Percentiles rank a stretch among this genome's conserved stretches.
Evolutionary conservation across 768 basidiomycete genomes (phyloP).

Genomic region (Termitomyces titanicus): DNA sequence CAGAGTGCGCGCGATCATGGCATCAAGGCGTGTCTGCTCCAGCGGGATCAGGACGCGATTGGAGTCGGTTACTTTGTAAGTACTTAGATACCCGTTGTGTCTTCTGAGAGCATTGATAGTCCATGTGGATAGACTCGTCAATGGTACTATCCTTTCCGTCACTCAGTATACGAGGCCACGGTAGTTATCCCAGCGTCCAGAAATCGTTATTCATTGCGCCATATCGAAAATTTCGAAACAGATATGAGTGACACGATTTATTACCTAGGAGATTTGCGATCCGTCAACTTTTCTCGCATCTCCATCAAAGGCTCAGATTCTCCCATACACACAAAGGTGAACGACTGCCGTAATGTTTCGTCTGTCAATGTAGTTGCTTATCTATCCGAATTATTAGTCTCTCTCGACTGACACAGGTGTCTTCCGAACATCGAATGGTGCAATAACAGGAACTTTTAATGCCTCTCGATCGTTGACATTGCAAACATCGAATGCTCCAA

Average conservation of each 20-base stretch:
- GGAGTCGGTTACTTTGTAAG: constrained; percentile 37
- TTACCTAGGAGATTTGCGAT: constrained; percentile 28
- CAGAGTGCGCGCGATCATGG: constrained; percentile 16
- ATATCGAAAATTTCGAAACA: constrained; percentile 41
- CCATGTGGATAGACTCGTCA: constrained; percentile 1
- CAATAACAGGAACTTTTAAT: constrained; percentile 40
- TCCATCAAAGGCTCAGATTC: constrained; percentile 32
- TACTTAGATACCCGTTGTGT: background rate
- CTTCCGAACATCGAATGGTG: constrained; percentile 27
- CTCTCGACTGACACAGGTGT: constrained; percentile 14
- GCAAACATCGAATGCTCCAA: constrained; percentile 36
- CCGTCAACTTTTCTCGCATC: constrained; percentile 34
- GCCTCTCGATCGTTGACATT: constrained; percentile 32
- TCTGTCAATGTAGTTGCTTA: background rate
- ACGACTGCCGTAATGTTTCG: background rate
- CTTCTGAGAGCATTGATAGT: background rate
- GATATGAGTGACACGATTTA: constrained; percentile 37
- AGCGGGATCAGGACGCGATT: constrained; percentile 19
- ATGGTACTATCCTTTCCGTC: background rate
- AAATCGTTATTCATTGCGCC: constrained; percentile 15
- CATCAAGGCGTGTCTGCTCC: constrained; percentile 27
- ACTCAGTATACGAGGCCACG: constrained; percentile 21
- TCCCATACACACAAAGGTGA: constrained; percentile 29
- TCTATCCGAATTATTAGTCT: constrained; percentile 12
- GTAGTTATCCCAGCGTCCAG: constrained; percentile 32